Evolutionary conservation across 169 alveolate species (phyloP), one percentile per base, ranked within the genome.

Genomic region (Plasmodium reichenowi): DNA sequence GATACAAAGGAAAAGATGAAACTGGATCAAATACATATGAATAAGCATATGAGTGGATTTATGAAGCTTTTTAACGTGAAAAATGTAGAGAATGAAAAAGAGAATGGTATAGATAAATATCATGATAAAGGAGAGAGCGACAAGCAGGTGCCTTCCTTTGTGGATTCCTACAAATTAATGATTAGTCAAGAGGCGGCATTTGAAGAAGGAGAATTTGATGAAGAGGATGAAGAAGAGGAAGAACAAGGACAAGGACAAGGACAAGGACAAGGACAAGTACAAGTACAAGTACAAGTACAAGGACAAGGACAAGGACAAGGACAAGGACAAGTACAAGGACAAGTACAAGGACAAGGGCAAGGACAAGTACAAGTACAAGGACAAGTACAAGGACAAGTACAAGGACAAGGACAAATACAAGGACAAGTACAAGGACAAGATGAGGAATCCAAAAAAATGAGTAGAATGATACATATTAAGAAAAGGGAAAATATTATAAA

Each of bases 31-130:
- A 26, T 64, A 45, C 32, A 78, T 13, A 26, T 22, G 63, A 59
- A 59, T 17, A 47, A 56, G 32, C 56, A 66, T 50, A 9, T 45
- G 29, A 78, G 54, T 66, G 70, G 70, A 24, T 71, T 78, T 29
- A 56, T 71, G n/a, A 70, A 58, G 12, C n/a, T 78, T 10, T 78
- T 78, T 66, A 78, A 64, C 26, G 68, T 50, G 29, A 78, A 64
- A 56, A 45, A 66, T 17, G 80, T 48, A 62, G 59, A 47, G 13
- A 38, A 7, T 38, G 47, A 38, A 0, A 38, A 38, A 5, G 47
- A 38, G 6, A 38, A 38, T 38, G 47, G 5, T 38, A 38, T 38
- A 3, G 47, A 38, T 0, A 38, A 38, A 38, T 5, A 0, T 5
- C 4, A 38, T 38, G 47, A 38, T 38, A 38, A 38, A 38, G 47